Base-by-base conservation (phyloP, 768 basidiomycete genomes). In the Xerocomus potaroensis region DNA sequence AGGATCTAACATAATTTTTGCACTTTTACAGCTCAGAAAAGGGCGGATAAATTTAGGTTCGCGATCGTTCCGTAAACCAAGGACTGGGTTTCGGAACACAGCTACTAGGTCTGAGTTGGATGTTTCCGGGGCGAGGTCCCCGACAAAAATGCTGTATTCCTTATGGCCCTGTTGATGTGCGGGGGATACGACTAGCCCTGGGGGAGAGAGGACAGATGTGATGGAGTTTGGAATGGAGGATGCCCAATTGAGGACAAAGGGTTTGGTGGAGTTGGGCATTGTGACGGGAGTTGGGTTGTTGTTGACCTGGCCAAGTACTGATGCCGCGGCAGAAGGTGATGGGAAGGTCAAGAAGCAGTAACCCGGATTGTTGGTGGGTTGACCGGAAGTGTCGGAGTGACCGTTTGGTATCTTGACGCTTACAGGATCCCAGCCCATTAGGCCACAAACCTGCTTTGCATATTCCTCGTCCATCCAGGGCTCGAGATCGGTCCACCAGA, bases 391-490 rank as follows among this genome's bases (percentile, higher is more conserved):
- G 56, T 83, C 84, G 19, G 77, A 75, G 34, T 75, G 64, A 15
- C 80, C 76, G 49, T 70, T 79, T 14, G 88, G 87, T 29, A 91
- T 80, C 66, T 83, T 83, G 69, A 89, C 80, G 63, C 64, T 76
- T 61, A 81, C 73, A 14, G 83, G 78, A 48, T 90, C 87, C 91
- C 92, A 94, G 47, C 84, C 81, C 87, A 92, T 89, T 61, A 91
- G 71, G 36, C 66, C 70, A 68, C 90, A 90, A 59, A 92, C 88
- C 64, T 91, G 87, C 67, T 87, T 85, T 35, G 84, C 87, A 73
- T 93, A 95, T 64, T 89, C 86, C 78, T 92, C 90, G 70, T 94
- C 91, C 93, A 95, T 94, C 92, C 92, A 95, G 55, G 85, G 82
- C 67, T 95, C 92, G 45, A 95, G 79, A 59, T 90, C 87, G 54